phyloP scores from a whole-genome alignment of 2,329 filamentous ascomycete species.

The Aspergillus udagawae region DNA sequence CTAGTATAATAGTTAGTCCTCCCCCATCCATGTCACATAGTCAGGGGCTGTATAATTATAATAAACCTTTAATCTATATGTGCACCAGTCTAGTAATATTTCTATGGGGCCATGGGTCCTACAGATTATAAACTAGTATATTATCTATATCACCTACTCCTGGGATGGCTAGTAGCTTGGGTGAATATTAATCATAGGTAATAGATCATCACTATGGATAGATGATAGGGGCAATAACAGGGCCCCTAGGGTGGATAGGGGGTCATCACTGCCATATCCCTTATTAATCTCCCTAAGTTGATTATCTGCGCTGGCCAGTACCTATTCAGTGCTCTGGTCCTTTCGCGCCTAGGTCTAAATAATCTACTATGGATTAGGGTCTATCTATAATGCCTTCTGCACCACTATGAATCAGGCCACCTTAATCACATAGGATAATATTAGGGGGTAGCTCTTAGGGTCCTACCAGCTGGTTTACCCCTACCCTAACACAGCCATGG shows the following conservation, averaged over 20 bases:
- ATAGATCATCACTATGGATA: background rate
- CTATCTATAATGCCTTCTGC: background rate
- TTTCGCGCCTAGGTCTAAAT: background rate
- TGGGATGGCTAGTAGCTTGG: too few species aligned
- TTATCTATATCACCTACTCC: background rate
- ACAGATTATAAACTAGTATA: slow-evolving; percentile 1
- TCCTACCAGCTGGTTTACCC: background rate
- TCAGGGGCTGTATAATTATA: slow-evolving; percentile 2
- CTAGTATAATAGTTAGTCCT: background rate
- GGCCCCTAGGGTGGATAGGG: too few species aligned
- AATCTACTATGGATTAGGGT: background rate
- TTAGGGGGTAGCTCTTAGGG: background rate
- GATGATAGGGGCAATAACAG: too few species aligned
- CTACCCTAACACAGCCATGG: background rate
- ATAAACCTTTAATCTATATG: slow-evolving; percentile 6
- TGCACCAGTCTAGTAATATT: background rate
- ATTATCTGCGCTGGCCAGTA: background rate
- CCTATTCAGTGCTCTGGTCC: background rate
- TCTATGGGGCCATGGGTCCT: too few species aligned
- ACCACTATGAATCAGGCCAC: background rate
- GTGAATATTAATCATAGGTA: too few species aligned
- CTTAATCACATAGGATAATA: background rate
- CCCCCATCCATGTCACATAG: background rate
- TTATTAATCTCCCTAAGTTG: background rate
- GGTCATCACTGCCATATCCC: background rate